Evolutionary conservation across 2,329 filamentous ascomycete genomes (phyloP).

Genomic region (Gyromitra esculenta): DNA sequence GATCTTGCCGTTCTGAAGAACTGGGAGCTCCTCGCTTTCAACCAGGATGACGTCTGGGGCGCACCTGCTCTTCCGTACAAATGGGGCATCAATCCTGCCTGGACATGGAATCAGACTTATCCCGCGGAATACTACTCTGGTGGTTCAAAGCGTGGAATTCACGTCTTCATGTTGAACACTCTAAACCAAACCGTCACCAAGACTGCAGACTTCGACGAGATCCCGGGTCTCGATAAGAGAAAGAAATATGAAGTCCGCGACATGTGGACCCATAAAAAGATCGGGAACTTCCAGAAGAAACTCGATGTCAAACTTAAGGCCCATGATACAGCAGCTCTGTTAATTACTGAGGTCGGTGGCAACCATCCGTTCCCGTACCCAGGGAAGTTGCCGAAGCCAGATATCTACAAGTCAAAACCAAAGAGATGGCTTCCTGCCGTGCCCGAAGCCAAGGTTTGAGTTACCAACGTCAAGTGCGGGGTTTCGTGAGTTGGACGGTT

Average conservation of each 20-base stretch:
- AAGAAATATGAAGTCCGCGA: slow-evolving; percentile 62
- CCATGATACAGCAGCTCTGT: slow-evolving; percentile 60
- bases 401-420: slow-evolving; percentile 51
- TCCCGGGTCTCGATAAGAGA: slow-evolving; percentile 61
- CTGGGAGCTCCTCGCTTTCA: slow-evolving; percentile 62
- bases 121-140: slow-evolving; percentile 67
- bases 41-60: slow-evolving; percentile 63
- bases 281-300: slow-evolving; percentile 60
- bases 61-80: slow-evolving; percentile 61
- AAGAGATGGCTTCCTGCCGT: slow-evolving; percentile 39
- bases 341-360: slow-evolving; percentile 56
- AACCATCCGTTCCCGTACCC: slow-evolving; percentile 46
- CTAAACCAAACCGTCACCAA: slow-evolving; percentile 59
- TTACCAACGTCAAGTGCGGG: neutral
- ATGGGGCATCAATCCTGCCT: slow-evolving; percentile 61
- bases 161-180: slow-evolving; percentile 65
- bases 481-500: neutral
- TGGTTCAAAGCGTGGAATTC: slow-evolving; percentile 61
- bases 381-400: slow-evolving; percentile 26
- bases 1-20: slow-evolving; percentile 62
- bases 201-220: slow-evolving; percentile 62
- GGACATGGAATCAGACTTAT: slow-evolving; percentile 61
- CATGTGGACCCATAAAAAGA: slow-evolving; percentile 63
- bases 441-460: neutral
- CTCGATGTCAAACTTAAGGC: slow-evolving; percentile 58